Conservation (phyloP, 305 asterid species). For the Solanum hybrid region DNA sequence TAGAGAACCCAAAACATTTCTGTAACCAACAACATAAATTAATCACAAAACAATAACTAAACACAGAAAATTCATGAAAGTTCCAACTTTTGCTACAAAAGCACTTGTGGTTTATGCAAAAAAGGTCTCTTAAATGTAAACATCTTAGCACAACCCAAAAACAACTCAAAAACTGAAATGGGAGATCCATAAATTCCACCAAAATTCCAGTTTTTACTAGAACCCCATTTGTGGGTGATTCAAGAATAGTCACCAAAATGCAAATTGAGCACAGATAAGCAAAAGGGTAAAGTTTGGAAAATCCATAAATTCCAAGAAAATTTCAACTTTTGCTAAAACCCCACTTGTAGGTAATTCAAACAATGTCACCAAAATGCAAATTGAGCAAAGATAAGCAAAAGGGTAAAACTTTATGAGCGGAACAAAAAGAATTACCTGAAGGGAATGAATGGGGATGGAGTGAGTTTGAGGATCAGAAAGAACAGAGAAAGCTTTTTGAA, state of each 20-base stretch:
- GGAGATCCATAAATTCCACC: not conserved
- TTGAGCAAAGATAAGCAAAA: not conserved
- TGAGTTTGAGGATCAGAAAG: conserved; percentile 59
- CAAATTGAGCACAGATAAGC: not conserved
- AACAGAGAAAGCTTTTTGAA: conserved; percentile 52
- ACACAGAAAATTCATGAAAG: not conserved
- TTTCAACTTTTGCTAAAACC: not conserved
- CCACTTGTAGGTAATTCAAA: not conserved
- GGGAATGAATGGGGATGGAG: conserved; percentile 47
- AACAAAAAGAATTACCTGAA: conserved; percentile 35
- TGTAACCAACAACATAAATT: conserved; percentile 25
- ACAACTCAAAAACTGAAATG: not conserved
- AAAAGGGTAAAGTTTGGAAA: not conserved
- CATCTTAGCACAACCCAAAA: not conserved
- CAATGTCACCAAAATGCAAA: not conserved
- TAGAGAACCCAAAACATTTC: conserved; percentile 56
- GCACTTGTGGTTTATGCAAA: not conserved
- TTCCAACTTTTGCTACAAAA: not conserved
- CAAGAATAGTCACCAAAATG: not conserved
- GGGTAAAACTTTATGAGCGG: not conserved
- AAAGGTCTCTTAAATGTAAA: not conserved
- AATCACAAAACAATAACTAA: not conserved
- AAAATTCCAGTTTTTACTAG: not conserved
- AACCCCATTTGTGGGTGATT: not conserved
- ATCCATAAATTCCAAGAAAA: not conserved